Evolutionary conservation across 2,329 filamentous ascomycete species (phyloP), one percentile per base, ranked within the genome.

Genomic region (Cercospora janseana): DNA sequence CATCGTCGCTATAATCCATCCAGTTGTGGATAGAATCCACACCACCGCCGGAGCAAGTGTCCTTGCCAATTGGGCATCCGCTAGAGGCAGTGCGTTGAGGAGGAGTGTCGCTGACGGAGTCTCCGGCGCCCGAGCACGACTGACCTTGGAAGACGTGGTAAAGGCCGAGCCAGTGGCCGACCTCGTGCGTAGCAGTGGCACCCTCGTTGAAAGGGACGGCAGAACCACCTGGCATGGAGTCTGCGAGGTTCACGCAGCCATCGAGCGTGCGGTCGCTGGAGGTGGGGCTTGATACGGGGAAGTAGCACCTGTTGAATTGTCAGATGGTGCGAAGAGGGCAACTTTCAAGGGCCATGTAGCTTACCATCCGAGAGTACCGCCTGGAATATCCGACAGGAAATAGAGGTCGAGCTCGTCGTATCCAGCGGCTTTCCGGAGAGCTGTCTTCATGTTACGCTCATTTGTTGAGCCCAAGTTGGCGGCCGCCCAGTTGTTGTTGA

Each of bases 331-430:
- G 15, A 20, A 6, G 10, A 2, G n/a, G 15, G 9, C 7, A 10
- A 8, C 2, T 37, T 21, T 10, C 16, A n/a, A 8, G 9, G 5
- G 35, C 7, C 7, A 18, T 7, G 24, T 3, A 13, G 18, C 27
- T 35, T 16, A 47, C 46, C 46, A 59, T 44, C 58, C 57, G 3
- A 59, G 46, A 9, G 51, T 49, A 2, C 44, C 48, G 16, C 51
- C 55, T 26, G 56, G 49, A 7, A 80, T 67, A 49, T 79, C 69
- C 12, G 75, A 76, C 58, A 79, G 73, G 65, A 79, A 80, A 64
- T 80, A 81, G 44, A 81, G 67, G 63, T 81, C 80, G 26, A 81
- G 69, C 0, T 73, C 72, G 23, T 60, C 58, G 61, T 81, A 81
- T 8, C 35, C 35, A 23, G 60, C 72, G 44, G 78, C 78, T 52